These are phyloP conservation scores for Lumnitzera racemosa DNA, from an alignment of 345 rosid species.

Conservation along the genomic window DNA sequence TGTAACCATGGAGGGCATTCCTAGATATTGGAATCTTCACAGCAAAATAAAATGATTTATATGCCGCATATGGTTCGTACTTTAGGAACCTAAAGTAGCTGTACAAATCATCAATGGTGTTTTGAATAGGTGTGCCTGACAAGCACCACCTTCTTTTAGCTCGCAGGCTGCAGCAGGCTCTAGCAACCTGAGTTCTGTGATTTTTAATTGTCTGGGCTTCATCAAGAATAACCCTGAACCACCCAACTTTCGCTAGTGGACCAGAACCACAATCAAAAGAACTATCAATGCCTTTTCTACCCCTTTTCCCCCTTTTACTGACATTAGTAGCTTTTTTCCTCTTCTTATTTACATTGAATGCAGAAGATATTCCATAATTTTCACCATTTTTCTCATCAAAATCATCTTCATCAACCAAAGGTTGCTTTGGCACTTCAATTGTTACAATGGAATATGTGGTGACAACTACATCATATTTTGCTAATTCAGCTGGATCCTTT, in stretches of 20 bases:
- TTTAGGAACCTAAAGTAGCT: constrained; percentile 95
- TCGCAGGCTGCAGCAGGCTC: constrained; percentile 94
- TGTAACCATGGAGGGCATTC: constrained; percentile 71
- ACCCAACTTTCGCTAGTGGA: constrained; percentile 71
- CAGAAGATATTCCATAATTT: constrained; percentile 55
- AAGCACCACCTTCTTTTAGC: constrained; percentile 97
- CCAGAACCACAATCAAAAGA: constrained; percentile 59
- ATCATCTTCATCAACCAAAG: constrained; percentile 69
- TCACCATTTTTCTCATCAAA: constrained; percentile 59
- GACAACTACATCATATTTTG: constrained; percentile 82
- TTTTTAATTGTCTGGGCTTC: constrained; percentile 99
- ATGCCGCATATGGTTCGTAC: constrained; percentile 73
- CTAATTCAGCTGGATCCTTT: constrained; percentile 73
- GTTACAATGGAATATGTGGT: constrained; percentile 88
- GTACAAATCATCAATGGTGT: constrained; percentile 80
- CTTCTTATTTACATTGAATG: constrained; percentile 49
- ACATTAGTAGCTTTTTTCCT: constrained; percentile 34
- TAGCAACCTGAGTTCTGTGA: constrained; percentile 93
- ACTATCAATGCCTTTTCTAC: constrained; percentile 44
- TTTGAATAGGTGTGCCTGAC: constrained; percentile 98
- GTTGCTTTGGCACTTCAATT: constrained; percentile 90
- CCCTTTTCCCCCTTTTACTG: constrained; percentile 58
- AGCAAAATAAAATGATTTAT: constrained; percentile 50
- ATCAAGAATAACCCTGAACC: constrained; percentile 85
- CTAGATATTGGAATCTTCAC: constrained; percentile 70